A percentile compares a stretch with the other conserved stretches of the same genome.
These are phyloP conservation scores for Komagataella ulmi DNA, from an alignment of 805 yeast genomes.

Conservation along the genomic window DNA sequence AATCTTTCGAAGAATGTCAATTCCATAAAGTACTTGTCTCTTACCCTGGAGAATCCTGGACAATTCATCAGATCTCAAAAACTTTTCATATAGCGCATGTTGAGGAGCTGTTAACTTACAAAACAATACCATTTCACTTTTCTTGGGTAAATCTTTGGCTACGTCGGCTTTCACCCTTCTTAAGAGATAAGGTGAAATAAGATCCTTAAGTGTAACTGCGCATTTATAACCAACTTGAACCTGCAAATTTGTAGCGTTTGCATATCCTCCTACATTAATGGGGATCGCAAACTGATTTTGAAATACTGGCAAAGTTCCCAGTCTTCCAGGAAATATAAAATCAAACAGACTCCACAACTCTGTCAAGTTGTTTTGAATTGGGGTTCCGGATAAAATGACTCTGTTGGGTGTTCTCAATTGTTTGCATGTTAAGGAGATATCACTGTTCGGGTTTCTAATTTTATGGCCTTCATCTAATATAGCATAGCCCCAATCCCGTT, in stretches of 20 bases:
- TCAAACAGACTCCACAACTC: slow-evolving; percentile 95
- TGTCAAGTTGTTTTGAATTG: slow-evolving; percentile 84
- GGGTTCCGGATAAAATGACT: slow-evolving; percentile 87
- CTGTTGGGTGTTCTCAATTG: slow-evolving; percentile 76
- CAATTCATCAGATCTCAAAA: slow-evolving; percentile 66
- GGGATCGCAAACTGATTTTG: slow-evolving; percentile 88
- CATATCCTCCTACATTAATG: slow-evolving; percentile 94
- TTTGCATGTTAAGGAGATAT: slow-evolving; percentile 74
- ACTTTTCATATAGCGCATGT: slow-evolving; percentile 58
- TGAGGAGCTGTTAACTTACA: slow-evolving; percentile 76
- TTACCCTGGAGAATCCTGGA: slow-evolving; percentile 59
- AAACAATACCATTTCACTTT: slow-evolving; percentile 87
- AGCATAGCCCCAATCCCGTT: slow-evolving; percentile 76
- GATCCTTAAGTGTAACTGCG: slow-evolving; percentile 79
- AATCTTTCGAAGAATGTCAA: slow-evolving; percentile 79
- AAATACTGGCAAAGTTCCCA: slow-evolving; percentile 92
- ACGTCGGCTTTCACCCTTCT: slow-evolving; percentile 88
- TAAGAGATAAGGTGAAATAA: slow-evolving; percentile 80
- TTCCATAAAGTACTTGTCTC: slow-evolving; percentile 76
- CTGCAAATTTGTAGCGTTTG: slow-evolving; percentile 90
- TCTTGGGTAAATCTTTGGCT: slow-evolving; percentile 87
- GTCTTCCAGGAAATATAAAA: slow-evolving; percentile 85
- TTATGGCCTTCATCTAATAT: slow-evolving; percentile 95
- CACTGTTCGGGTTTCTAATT: slow-evolving; percentile 88
- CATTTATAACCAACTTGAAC: slow-evolving; percentile 95